Evolutionary conservation across 805 yeast genomes (phyloP).

Genomic region (Spathaspora girioi): DNA sequence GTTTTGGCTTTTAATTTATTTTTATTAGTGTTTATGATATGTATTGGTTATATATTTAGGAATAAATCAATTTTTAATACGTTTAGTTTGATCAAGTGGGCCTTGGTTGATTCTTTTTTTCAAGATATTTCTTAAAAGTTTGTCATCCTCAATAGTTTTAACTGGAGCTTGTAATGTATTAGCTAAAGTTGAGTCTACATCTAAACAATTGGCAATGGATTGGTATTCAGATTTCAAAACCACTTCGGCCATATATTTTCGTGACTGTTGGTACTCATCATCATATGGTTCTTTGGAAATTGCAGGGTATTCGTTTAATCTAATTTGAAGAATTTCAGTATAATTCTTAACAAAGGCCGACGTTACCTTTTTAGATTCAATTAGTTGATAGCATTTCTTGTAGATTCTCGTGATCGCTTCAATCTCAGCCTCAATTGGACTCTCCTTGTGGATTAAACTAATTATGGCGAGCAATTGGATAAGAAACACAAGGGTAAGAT

Average conservation of each 20-base stretch:
- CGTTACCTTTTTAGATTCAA: slow-evolving; percentile 51
- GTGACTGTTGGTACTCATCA: neutral
- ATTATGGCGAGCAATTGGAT: slow-evolving; percentile 48
- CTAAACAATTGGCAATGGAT: slow-evolving; percentile 43
- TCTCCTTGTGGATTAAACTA: slow-evolving; percentile 11
- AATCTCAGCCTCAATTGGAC: neutral
- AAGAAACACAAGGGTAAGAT: slow-evolving; percentile 55
- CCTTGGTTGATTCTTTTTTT: slow-evolving; percentile 44
- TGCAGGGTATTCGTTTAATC: slow-evolving; percentile 49
- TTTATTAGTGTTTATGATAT: neutral
- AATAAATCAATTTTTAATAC: neutral
- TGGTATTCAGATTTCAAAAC: slow-evolving; percentile 55
- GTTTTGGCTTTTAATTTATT: neutral
- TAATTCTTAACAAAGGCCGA: slow-evolving; percentile 25
- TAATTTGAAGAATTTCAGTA: slow-evolving; percentile 24
- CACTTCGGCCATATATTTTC: slow-evolving; percentile 47
- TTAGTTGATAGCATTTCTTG: slow-evolving; percentile 58
- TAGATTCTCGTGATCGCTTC: slow-evolving; percentile 45
- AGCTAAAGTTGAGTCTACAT: slow-evolving; percentile 20
- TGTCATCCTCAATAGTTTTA: slow-evolving; percentile 53
- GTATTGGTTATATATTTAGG: neutral
- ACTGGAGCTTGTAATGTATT: slow-evolving; percentile 23
- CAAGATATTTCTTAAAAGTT: slow-evolving; percentile 53
- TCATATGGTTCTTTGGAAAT: slow-evolving; percentile 19
- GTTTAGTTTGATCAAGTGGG: neutral